Percentiles rank a stretch among this genome's conserved stretches.
These are phyloP conservation scores for Aspergillus mulundensis DNA, from an alignment of 495 filamentous ascomycete species.

Conservation along the genomic window DNA sequence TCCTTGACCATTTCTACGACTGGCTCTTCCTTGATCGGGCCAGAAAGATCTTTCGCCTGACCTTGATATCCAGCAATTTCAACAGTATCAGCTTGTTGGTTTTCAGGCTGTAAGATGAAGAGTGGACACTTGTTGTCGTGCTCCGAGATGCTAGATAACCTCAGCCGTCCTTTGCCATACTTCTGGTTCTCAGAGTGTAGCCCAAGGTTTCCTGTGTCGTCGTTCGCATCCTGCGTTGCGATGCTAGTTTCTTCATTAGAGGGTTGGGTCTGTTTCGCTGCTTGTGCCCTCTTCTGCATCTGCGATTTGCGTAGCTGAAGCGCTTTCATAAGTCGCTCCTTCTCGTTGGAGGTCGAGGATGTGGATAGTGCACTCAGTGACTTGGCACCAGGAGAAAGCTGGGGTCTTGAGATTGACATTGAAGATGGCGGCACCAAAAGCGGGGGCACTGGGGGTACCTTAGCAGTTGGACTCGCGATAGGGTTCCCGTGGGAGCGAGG, in stretches of 20 bases:
- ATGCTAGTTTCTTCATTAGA: conserved; percentile 19
- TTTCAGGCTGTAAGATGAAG: conserved; percentile 3
- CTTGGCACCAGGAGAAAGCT: conserved; percentile 51
- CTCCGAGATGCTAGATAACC: conserved; percentile 12
- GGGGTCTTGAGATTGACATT: conserved; percentile 40
- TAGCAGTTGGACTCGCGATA: conserved; percentile 32
- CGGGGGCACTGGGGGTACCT: conserved; percentile 38
- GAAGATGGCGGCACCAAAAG: conserved; percentile 48
- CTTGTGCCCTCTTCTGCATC: conserved; percentile 45
- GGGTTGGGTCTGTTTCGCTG: conserved; percentile 29
- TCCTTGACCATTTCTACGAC: conserved; percentile 20
- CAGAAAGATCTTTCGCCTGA: conserved; percentile 2
- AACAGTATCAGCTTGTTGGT: conserved; percentile 1
- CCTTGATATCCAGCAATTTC: conserved; percentile 5
- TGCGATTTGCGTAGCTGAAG: conserved; percentile 83
- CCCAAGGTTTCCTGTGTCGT: conserved; percentile 34
- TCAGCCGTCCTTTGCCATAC: conserved; percentile 1
- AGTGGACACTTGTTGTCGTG: conserved; percentile 14
- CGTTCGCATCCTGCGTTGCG: conserved; percentile 11
- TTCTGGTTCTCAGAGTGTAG: conserved; percentile 10
- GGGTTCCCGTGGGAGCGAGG: conserved; percentile 43
- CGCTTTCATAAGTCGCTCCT: conserved; percentile 88
- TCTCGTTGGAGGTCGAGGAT: conserved; percentile 76
- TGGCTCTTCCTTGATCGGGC: conserved; percentile 18
- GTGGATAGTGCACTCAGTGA: conserved; percentile 48